A percentile compares a stretch with the other conserved stretches of the same genome.
phyloP scores from a whole-genome alignment of 2,329 filamentous ascomycete genomes.

The Nemania diffusa region DNA sequence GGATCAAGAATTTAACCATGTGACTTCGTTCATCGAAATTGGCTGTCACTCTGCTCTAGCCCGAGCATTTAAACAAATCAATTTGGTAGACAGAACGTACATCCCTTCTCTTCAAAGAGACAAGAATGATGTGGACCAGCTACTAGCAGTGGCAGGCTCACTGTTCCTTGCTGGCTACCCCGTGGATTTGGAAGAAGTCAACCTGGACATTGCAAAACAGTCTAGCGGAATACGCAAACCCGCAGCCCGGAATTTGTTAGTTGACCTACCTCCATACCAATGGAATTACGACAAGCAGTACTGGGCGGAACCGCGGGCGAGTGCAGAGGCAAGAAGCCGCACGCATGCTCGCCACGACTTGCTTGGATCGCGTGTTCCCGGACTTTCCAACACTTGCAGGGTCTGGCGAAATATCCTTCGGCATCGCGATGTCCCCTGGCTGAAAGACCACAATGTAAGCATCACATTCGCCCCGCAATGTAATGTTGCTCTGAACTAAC shows the following conservation, averaged over 20 bases:
- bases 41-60: slow-evolving; percentile 48
- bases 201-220: slow-evolving; percentile 15
- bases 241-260: slow-evolving; percentile 25
- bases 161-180: slow-evolving; percentile 38
- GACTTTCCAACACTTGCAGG: slow-evolving; percentile 17
- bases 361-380: slow-evolving; percentile 23
- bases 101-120: slow-evolving; percentile 36
- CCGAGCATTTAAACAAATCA: slow-evolving; percentile 48
- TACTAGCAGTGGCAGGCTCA: slow-evolving; percentile 34
- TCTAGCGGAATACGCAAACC: slow-evolving; percentile 18
- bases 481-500: slow-evolving; percentile 12
- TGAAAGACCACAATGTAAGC: slow-evolving; percentile 49
- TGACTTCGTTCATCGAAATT: slow-evolving; percentile 37
- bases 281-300: slow-evolving; percentile 40
- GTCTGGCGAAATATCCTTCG: slow-evolving; percentile 52
- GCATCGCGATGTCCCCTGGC: slow-evolving; percentile 51
- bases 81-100: slow-evolving; percentile 35
- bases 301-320: slow-evolving; percentile 38
- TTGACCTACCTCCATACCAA: slow-evolving; percentile 41
- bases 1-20: slow-evolving; percentile 45
- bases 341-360: slow-evolving; percentile 37
- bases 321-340: slow-evolving; percentile 29
- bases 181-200: slow-evolving; percentile 37
- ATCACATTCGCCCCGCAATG: not conserved
- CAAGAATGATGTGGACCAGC: slow-evolving; percentile 33